These are phyloP conservation scores for Ustilago lituana DNA, from an alignment of 1,284 basidiomycete genomes.

Conservation along the genomic window DNA sequence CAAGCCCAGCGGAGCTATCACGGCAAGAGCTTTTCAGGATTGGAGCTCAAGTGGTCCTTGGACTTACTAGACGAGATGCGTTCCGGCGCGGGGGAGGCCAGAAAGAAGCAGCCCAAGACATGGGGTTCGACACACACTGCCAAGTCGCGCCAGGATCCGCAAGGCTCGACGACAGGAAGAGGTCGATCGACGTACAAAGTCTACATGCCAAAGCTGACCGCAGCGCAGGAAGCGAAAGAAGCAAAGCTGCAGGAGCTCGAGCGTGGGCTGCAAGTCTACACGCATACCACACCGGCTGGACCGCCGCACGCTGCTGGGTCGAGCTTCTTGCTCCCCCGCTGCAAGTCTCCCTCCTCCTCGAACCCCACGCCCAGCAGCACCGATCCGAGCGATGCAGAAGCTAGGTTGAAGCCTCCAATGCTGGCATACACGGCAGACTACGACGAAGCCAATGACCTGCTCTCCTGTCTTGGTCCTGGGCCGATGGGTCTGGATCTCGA, in stretches of 20 bases:
- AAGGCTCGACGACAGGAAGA: neutral
- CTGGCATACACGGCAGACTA: constrained; percentile 35
- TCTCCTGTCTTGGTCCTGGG: constrained; percentile 27
- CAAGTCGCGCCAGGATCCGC: neutral
- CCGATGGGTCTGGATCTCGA: constrained; percentile 57
- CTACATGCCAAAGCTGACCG: neutral
- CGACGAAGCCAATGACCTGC: constrained; percentile 32
- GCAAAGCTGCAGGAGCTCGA: constrained; percentile 24
- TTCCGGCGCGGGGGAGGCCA: neutral
- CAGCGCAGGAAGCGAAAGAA: constrained; percentile 15
- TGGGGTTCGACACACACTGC: constrained; percentile 32
- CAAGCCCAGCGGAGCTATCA: neutral
- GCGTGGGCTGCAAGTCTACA: constrained; percentile 17
- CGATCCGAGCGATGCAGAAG: neutral
- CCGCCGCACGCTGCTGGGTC: constrained; percentile 9
- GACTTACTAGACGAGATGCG: constrained; percentile 25
- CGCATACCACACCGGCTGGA: constrained; percentile 20
- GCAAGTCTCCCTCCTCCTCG: constrained; percentile 12
- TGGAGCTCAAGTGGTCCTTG: constrained; percentile 7
- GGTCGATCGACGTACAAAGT: neutral
- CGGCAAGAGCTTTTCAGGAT: neutral
- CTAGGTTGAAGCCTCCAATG: constrained; percentile 20
- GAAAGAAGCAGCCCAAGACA: constrained; percentile 26
- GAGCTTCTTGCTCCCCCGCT: constrained; percentile 10
- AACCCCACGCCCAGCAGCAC: neutral